Conservation (phyloP, 495 filamentous ascomycete genomes). For the Chaetomium fimeti region DNA sequence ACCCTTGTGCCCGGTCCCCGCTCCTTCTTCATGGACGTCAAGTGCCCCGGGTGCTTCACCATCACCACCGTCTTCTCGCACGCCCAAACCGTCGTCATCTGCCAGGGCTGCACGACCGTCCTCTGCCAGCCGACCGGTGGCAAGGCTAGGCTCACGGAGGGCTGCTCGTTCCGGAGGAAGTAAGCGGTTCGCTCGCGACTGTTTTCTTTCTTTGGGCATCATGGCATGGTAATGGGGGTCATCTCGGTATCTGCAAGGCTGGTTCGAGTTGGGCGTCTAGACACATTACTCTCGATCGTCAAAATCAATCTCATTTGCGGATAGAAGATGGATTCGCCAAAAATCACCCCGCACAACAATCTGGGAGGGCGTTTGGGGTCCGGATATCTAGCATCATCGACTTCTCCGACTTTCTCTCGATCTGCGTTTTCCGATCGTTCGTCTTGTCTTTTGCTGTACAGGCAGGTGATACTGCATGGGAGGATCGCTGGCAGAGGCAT, state of each 20-base stretch:
- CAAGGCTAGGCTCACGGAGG: slow-evolving; percentile 95
- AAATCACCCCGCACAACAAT: slow-evolving; percentile 48
- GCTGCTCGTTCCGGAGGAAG: slow-evolving; percentile 99
- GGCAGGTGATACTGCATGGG: slow-evolving; percentile 52
- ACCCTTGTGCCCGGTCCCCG: slow-evolving; percentile 90
- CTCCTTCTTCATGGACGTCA: slow-evolving; percentile 99
- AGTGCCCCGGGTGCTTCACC: slow-evolving; percentile 99
- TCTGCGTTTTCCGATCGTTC: slow-evolving; percentile 36
- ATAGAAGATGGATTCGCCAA: slow-evolving; percentile 74
- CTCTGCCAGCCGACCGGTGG: slow-evolving; percentile 97
- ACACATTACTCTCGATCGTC: slow-evolving; percentile 42
- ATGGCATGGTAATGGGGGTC: slow-evolving; percentile 47
- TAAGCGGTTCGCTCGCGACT: slow-evolving; percentile 58
- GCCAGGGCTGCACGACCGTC: slow-evolving; percentile 93
- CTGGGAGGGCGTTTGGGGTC: slow-evolving; percentile 65
- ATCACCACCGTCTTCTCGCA: slow-evolving; percentile 99
- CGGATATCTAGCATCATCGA: slow-evolving; percentile 80
- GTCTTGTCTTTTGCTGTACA: slow-evolving; percentile 37
- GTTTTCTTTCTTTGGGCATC: slow-evolving; percentile 50
- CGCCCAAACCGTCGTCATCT: slow-evolving; percentile 99
- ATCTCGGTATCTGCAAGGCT: slow-evolving; percentile 54
- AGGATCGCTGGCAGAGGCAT: slow-evolving; percentile 54
- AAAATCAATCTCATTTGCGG: slow-evolving; percentile 55
- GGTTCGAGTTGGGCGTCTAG: slow-evolving; percentile 49
- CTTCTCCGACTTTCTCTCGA: slow-evolving; percentile 37